These are phyloP conservation scores for Russula olivacea DNA, from an alignment of 768 basidiomycete species.

Conservation along the genomic window DNA sequence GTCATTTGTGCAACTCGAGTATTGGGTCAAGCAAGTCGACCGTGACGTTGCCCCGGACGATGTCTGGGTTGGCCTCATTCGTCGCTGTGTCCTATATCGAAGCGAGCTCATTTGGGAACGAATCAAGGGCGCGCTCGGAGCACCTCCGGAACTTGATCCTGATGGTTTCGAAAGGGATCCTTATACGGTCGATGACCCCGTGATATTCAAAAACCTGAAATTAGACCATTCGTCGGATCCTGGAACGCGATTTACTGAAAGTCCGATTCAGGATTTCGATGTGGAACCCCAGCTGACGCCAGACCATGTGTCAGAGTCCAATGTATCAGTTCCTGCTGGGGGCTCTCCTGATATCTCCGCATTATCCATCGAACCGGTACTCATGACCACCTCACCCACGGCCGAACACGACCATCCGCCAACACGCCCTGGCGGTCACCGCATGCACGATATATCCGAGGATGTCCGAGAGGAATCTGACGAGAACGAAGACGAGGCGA, in stretches of 20 bases:
- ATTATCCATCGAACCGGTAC: conserved; percentile 49
- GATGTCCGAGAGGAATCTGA: conserved; percentile 17
- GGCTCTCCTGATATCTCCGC: not conserved
- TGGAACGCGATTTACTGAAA: not conserved
- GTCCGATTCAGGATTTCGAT: not conserved
- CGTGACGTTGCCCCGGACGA: conserved; percentile 61
- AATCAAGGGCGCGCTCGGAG: conserved; percentile 79
- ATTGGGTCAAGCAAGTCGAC: conserved; percentile 56
- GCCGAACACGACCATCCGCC: conserved; percentile 26
- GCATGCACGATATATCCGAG: conserved; percentile 29
- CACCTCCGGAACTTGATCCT: conserved; percentile 76
- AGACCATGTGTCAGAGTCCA: conserved; percentile 12
- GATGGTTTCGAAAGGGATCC: conserved; percentile 38
- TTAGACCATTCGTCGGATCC: conserved; percentile 5
- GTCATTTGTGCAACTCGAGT: conserved; percentile 63
- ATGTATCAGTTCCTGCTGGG: not conserved
- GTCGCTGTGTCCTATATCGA: conserved; percentile 69
- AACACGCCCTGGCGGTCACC: conserved; percentile 38
- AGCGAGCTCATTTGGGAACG: conserved; percentile 91
- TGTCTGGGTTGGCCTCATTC: conserved; percentile 64
- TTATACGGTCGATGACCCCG: not conserved
- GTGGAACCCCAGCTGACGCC: not conserved
- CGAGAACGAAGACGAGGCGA: conserved; percentile 11
- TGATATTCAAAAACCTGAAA: conserved; percentile 16
- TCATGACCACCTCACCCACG: conserved; percentile 33